Percentiles rank a stretch among this genome's conserved stretches.
These are phyloP conservation scores for Aciculosporium take DNA, from an alignment of 2,329 filamentous ascomycete species.

Conservation along the genomic window DNA sequence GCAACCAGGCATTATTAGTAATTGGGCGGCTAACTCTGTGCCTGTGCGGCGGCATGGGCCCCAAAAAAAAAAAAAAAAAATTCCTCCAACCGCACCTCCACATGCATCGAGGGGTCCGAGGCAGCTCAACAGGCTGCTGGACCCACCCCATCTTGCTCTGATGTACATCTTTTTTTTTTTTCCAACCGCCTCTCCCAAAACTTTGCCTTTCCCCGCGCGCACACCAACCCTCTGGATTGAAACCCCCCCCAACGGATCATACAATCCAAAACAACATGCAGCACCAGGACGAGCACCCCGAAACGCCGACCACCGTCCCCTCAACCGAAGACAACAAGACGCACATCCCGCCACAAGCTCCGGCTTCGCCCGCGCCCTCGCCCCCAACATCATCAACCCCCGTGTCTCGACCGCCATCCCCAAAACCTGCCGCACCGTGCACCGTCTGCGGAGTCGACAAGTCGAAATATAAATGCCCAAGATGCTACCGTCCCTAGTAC, in stretches of 20 bases:
- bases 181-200: too few relatives aligned
- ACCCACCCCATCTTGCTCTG: too few relatives aligned
- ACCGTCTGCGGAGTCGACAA: slow-evolving; percentile 36
- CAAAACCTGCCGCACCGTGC: slow-evolving; percentile 22
- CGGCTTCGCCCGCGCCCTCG: not conserved
- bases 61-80: too few relatives aligned
- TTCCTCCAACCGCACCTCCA: too few relatives aligned
- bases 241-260: not conserved
- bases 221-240: too few relatives aligned
- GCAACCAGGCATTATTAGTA: slow-evolving; percentile 4
- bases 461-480: slow-evolving; percentile 49
- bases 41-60: too few relatives aligned
- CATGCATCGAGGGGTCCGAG: too few relatives aligned
- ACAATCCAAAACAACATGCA: slow-evolving; percentile 2
- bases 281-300: not conserved
- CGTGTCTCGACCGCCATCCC: too few relatives aligned
- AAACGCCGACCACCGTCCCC: not conserved
- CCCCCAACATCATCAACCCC: not conserved
- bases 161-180: too few relatives aligned
- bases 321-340: not conserved
- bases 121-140: too few relatives aligned
- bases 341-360: not conserved
- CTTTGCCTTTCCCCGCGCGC: too few relatives aligned
- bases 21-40: too few relatives aligned
- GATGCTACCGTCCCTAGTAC: slow-evolving; percentile 44